Evolutionary conservation across 768 basidiomycete species (phyloP).

Genomic region (Kwoniella botswanensis): DNA sequence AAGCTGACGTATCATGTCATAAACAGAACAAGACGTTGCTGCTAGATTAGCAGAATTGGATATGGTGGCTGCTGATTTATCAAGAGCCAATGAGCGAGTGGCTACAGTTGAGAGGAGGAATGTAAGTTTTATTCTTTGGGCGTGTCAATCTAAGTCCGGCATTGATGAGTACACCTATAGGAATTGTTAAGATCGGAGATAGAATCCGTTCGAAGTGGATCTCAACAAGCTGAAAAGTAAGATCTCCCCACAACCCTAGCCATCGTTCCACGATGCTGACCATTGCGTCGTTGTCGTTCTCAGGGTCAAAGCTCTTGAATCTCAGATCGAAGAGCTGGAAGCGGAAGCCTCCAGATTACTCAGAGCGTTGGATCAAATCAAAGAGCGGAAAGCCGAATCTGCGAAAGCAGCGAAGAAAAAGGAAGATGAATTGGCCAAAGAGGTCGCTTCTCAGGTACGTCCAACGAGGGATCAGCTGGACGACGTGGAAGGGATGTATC

Average conservation of each 20-base stretch:
- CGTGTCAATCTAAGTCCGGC: constrained; percentile 1
- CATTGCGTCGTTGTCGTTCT: no score
- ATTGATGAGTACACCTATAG: constrained; percentile 60
- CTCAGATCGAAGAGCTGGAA: constrained; percentile 76
- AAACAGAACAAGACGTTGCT: constrained; percentile 83
- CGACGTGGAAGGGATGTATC: no score
- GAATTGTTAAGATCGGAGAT: constrained; percentile 96
- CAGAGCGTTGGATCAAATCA: constrained; percentile 62
- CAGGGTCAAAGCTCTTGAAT: constrained; percentile 75
- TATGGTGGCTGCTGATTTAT: constrained; percentile 91
- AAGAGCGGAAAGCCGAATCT: constrained; percentile 68
- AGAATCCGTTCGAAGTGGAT: constrained; percentile 80
- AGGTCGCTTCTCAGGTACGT: constrained; percentile 65
- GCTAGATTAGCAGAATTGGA: constrained; percentile 91
- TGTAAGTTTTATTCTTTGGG: constrained; percentile 60
- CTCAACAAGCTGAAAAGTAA: constrained; percentile 51
- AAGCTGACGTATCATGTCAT: not conserved
- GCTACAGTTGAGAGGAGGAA: constrained; percentile 92
- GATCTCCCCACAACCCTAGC: not conserved
- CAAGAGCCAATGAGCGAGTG: constrained; percentile 91
- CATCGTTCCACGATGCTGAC: no score
- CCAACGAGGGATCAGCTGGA: not conserved
- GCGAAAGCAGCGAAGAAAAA: constrained; percentile 64
- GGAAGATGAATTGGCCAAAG: constrained; percentile 68
- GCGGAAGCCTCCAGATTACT: constrained; percentile 74